A percentile compares a stretch with the other conserved stretches of the same genome.
Evolutionary conservation across 2,329 filamentous ascomycete species (phyloP).

Genomic region (Trichoderma breve): DNA sequence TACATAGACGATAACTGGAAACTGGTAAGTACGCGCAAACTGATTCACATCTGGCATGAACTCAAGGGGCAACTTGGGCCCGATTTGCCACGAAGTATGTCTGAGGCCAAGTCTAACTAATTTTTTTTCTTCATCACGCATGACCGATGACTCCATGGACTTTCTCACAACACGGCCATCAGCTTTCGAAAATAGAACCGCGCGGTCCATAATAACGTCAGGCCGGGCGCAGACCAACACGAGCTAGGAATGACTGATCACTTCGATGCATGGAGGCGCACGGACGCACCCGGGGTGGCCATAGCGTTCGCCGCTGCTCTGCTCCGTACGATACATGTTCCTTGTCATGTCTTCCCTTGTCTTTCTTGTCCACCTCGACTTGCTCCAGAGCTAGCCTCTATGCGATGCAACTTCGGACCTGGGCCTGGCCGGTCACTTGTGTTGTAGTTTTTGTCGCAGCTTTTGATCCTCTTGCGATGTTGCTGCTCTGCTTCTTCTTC

Average conservation of each 20-base stretch:
- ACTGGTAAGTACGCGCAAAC: background rate
- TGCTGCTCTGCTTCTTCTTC: background rate
- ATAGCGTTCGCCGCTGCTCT: background rate
- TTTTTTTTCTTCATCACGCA: slow-evolving; percentile 12
- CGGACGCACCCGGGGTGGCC: slow-evolving; percentile 17
- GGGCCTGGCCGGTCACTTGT: background rate
- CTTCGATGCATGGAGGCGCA: slow-evolving; percentile 16
- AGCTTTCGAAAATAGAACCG: slow-evolving; percentile 16
- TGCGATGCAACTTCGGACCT: slow-evolving; percentile 6
- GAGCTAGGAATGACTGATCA: slow-evolving; percentile 20
- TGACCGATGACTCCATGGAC: slow-evolving; percentile 15
- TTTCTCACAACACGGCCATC: background rate
- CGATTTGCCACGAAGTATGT: slow-evolving; percentile 3
- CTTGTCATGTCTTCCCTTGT: no score
- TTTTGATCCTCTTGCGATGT: background rate
- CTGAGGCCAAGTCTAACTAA: background rate
- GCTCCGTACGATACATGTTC: background rate
- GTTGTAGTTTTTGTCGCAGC: background rate
- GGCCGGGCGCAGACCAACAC: slow-evolving; percentile 17
- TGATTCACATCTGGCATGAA: slow-evolving; percentile 10
- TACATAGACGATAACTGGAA: background rate
- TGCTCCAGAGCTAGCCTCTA: background rate
- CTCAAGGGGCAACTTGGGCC: background rate
- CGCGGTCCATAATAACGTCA: slow-evolving; percentile 15
- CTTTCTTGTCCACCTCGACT: background rate